Percentiles rank a stretch among this genome's conserved stretches.
Evolutionary conservation across 306 rosid genomes (phyloP).

Genomic region (Prunus padus): DNA sequence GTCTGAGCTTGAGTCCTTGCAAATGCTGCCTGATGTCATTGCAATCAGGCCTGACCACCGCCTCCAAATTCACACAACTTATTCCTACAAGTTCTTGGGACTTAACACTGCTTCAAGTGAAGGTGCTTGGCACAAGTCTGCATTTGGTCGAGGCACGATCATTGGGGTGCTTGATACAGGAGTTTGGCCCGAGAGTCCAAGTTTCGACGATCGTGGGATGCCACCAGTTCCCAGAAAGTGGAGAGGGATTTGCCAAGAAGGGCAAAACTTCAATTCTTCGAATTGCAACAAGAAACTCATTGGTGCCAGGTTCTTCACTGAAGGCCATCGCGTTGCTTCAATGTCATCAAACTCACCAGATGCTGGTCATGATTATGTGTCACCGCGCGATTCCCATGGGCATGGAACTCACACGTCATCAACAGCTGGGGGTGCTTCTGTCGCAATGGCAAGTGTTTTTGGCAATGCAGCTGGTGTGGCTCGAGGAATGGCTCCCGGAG

Average conservation of each 20-base stretch:
- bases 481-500: constrained; percentile 81
- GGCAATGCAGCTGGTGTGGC: constrained; percentile 89
- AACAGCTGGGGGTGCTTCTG: constrained; percentile 72
- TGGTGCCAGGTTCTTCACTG: constrained; percentile 85
- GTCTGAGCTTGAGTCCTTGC: constrained; percentile 55
- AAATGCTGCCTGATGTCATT: constrained; percentile 61
- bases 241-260: constrained; percentile 82
- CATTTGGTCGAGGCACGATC: constrained; percentile 68
- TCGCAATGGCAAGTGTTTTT: constrained; percentile 52
- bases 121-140: constrained; percentile 63
- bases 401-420: constrained; percentile 94
- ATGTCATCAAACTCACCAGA: constrained; percentile 26
- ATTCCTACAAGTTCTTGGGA: constrained; percentile 85
- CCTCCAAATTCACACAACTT: constrained; percentile 69
- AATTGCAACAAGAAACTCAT: constrained; percentile 77
- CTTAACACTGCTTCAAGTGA: constrained; percentile 41
- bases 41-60: constrained; percentile 58
- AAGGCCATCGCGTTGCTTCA: constrained; percentile 68
- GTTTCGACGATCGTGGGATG: constrained; percentile 71
- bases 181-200: constrained; percentile 93
- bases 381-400: constrained; percentile 84
- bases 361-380: constrained; percentile 52
- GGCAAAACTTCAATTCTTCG: constrained; percentile 63
- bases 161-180: constrained; percentile 92
- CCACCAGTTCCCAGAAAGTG: constrained; percentile 75